phyloP scores from a whole-genome alignment of 192 early-diverging fungal species.

The Mortierella alpina region DNA sequence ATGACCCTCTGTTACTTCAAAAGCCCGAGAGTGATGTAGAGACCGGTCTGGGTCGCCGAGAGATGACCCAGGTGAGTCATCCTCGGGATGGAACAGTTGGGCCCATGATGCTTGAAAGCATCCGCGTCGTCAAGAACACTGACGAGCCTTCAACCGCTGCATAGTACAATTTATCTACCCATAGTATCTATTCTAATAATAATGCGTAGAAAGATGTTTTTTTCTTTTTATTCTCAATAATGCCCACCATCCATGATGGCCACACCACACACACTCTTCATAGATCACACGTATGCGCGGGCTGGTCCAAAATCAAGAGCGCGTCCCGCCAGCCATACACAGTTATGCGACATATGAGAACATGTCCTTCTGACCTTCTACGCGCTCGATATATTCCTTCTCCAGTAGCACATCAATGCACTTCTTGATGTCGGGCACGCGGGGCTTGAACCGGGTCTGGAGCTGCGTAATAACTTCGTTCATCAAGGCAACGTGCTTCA shows the following conservation, averaged over 20 bases:
- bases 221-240: not conserved
- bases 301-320: too few species aligned
- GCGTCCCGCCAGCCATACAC: too few species aligned
- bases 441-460: constrained; percentile 88
- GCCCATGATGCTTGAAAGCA: constrained; percentile 14
- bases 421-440: constrained; percentile 93
- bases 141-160: not conserved
- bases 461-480: constrained; percentile 91
- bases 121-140: constrained; percentile 21
- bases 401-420: constrained; percentile 94
- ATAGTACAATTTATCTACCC: not conserved
- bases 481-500: constrained; percentile 87
- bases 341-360: constrained; percentile 85
- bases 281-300: too few species aligned
- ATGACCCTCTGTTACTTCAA: not conserved
- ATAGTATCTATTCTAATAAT: not conserved
- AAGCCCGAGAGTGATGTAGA: constrained; percentile 7
- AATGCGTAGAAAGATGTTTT: not conserved
- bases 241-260: not conserved
- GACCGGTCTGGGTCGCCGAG: not conserved
- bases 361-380: constrained; percentile 82
- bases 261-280: too few species aligned
- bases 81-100: constrained; percentile 12
- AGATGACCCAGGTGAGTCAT: not conserved
- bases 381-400: constrained; percentile 92